Base-by-base conservation (phyloP, 106 monocot genomes). In the Xerophyta viscosa region DNA sequence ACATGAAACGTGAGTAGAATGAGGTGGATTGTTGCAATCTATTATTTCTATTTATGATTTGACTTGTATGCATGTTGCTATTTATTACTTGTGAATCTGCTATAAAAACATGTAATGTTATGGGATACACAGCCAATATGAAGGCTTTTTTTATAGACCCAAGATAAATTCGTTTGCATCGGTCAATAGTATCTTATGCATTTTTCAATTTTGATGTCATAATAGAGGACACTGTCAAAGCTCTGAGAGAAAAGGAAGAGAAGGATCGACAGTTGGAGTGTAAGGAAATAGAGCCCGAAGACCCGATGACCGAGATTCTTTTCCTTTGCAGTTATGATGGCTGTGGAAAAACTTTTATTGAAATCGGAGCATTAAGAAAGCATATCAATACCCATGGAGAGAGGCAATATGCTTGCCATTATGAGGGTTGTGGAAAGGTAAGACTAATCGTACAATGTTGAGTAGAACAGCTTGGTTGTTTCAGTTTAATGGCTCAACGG, bases 241-340 rank as follows among this genome's bases (percentile, higher is more conserved):
- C 65, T 41, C 43, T 77, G 47, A 62, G 59, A 46, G 48, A 37
- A 42, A 21, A 71, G 39, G 61, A 64, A 20, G 84, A 84, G 42
- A 77, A 77, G 46, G 19, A 30, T 2, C 45, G 68, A n/a, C 74
- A 48, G 25, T 27, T 47, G 3, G 77, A 74, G 42, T 31, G 13
- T 5, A 62, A 73, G 31, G 78, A 78, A 44, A 21, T 41, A 25
- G 74, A 90, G 62, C 71, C 77, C n/a, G 84, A 81, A 57, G n/a
- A n/a, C n/a, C 84, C 84, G 28, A 66, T 71, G 22, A 81, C 84
- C 13, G 90, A 84, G 53, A 39, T 81, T 44, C 69, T 84, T 36
- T 84, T 84, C 64, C 84, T 90, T 37, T 90, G 90, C 54, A 90
- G 77, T 57, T 83, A 71, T 63, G 90, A 90, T 46, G 77, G 77